Percentiles rank a stretch among this genome's conserved stretches.
Evolutionary conservation across 495 filamentous ascomycete species (phyloP).

Genomic region (Trichoderma virens): DNA sequence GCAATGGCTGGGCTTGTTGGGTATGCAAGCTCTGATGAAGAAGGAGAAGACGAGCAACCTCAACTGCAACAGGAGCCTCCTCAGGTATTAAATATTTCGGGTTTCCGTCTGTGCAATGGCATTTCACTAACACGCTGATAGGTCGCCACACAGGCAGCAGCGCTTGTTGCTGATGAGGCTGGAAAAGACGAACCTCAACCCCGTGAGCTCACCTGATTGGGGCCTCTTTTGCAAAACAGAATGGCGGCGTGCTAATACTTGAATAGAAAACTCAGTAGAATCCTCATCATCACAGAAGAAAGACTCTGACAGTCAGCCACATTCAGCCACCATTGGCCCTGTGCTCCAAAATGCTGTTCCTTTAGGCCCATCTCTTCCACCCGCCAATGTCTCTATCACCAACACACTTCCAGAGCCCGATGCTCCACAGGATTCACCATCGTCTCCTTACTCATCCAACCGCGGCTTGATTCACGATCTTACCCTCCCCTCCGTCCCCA

Average conservation of each 20-base stretch:
- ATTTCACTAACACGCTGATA: background rate
- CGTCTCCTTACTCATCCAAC: constrained; percentile 62
- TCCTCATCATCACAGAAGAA: background rate
- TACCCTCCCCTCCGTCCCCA: constrained; percentile 73
- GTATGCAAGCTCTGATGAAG: constrained; percentile 76
- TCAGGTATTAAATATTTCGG: constrained; percentile 12
- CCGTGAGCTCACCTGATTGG: background rate
- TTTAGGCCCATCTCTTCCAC: constrained; percentile 7
- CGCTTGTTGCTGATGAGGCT: background rate
- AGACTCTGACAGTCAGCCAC: background rate
- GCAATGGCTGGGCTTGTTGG: constrained; percentile 59
- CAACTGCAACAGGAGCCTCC: background rate
- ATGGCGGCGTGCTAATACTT: background rate
- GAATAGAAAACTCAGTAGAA: background rate
- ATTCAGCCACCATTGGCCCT: background rate
- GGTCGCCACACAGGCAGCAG: constrained; percentile 1
- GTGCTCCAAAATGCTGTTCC: background rate
- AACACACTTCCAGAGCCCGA: background rate
- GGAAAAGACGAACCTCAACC: background rate
- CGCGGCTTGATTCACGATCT: constrained; percentile 66
- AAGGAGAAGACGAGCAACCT: constrained; percentile 35
- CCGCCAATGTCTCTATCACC: background rate
- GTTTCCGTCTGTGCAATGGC: constrained; percentile 18
- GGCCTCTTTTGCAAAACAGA: background rate
- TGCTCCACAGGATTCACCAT: constrained; percentile 28